Percentiles rank a stretch among this genome's conserved stretches.
Evolutionary conservation across 371 early-diverging fungal genomes (phyloP).

Genomic region (Mortierella sp.): DNA sequence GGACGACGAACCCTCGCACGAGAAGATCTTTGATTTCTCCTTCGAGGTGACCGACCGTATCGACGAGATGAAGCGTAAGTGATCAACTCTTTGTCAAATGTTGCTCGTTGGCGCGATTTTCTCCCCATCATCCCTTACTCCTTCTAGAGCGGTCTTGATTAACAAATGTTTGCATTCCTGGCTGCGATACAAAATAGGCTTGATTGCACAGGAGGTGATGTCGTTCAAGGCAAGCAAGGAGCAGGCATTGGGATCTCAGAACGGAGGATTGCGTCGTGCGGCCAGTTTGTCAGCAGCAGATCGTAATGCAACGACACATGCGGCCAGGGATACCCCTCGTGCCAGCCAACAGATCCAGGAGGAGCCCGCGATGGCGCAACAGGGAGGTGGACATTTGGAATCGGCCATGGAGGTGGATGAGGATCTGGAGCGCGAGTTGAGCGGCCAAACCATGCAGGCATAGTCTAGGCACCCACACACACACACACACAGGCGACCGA

Average conservation of each 20-base stretch:
- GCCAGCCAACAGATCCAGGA: conserved; percentile 27
- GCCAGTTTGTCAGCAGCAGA: conserved; percentile 52
- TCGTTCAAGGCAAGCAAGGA: conserved; percentile 68
- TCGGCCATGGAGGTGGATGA: conserved; percentile 70
- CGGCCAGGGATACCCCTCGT: conserved; percentile 43
- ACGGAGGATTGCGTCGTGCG: conserved; percentile 51
- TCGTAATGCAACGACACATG: conserved; percentile 44
- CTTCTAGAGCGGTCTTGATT: too few relatives aligned
- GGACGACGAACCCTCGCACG: conserved; percentile 83
- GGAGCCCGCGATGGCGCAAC: conserved; percentile 46
- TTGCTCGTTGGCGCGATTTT: not conserved
- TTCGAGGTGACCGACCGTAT: conserved; percentile 91
- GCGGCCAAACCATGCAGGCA: conserved; percentile 57
- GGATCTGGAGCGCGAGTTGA: conserved; percentile 70
- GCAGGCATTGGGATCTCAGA: conserved; percentile 39
- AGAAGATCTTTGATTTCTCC: conserved; percentile 88
- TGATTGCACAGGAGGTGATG: conserved; percentile 94
- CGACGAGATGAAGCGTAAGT: conserved; percentile 90
- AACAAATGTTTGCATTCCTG: not conserved
- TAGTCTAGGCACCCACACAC: not conserved
- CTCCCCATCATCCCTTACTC: not conserved
- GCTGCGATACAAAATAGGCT: conserved; percentile 56
- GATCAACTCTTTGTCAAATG: not conserved
- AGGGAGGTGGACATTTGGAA: conserved; percentile 33
- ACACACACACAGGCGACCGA: not conserved